Conservation (phyloP, 2,329 filamentous ascomycete species). For the Dactylellina cionopaga region DNA sequence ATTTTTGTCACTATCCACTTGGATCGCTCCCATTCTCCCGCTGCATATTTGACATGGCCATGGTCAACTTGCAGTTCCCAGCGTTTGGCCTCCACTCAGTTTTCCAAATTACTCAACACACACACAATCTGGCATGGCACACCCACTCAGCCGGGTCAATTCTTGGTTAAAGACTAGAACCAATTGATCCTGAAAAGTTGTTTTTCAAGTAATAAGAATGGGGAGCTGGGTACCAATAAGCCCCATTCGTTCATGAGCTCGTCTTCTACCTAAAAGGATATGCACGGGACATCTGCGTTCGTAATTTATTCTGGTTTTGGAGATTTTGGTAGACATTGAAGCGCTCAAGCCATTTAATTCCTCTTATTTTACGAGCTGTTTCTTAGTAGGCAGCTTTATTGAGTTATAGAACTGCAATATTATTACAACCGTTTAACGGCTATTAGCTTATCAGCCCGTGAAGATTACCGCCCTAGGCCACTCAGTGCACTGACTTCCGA, state of each 20-base stretch:
- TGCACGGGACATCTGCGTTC: constrained; percentile 21
- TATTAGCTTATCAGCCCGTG: constrained; percentile 47
- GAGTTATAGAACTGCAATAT: constrained; percentile 21
- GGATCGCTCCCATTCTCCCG: constrained; percentile 52
- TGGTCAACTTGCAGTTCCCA: constrained; percentile 39
- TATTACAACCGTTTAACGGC: constrained; percentile 41
- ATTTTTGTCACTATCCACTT: constrained; percentile 42
- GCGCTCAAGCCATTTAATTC: constrained; percentile 39
- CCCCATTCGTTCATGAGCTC: constrained; percentile 29
- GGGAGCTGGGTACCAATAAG: no score
- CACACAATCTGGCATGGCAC: constrained; percentile 21
- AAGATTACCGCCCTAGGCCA: background rate
- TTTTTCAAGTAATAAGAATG: no score
- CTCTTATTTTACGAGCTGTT: constrained; percentile 40
- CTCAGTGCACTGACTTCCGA: constrained; percentile 21
- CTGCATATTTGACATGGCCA: constrained; percentile 50
- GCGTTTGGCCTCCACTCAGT: constrained; percentile 26
- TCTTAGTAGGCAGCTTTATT: constrained; percentile 48
- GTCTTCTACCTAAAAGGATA: constrained; percentile 21
- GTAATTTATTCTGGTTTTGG: constrained; percentile 39
- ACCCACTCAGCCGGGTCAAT: constrained; percentile 45
- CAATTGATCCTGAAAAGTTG: constrained; percentile 10
- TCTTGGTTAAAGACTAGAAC: constrained; percentile 27
- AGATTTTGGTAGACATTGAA: constrained; percentile 17
- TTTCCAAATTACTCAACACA: constrained; percentile 52